Evolutionary conservation across 2,329 filamentous ascomycete genomes (phyloP), one percentile per base, ranked within the genome.

Genomic region (Aureobasidium sp.): DNA sequence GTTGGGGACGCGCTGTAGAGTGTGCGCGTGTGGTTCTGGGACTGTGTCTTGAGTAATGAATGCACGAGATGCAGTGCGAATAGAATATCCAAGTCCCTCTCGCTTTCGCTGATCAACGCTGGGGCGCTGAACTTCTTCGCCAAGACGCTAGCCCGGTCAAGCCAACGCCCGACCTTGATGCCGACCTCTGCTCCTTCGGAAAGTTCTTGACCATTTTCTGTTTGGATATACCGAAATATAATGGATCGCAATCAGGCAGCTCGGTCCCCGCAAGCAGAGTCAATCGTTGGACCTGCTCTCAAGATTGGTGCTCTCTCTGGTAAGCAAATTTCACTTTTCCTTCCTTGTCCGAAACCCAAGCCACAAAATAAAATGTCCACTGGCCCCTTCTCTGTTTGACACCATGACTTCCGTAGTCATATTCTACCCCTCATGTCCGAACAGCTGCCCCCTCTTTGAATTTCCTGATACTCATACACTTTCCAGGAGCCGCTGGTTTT

Each of bases 401-500:
- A 60, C 20, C 24, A 12, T 36, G 20, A n/a, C n/a, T 12, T 27
- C 26, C 10, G 7, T 5, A 17, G 9, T 47, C 20, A 5, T 34
- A 6, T 9, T 26, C 34, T 27, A 0, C 52, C 34, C 7, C 6
- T 9, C 10, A 47, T n/a, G 2, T 24, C 20, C 24, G 7, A 17
- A 41, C 17, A 15, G 12, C 9, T 10, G 15, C 17, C 29, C 27
- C 1, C 15, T 29, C 1, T 9, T 15, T 17, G 20, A 20, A n/a
- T 10, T 20, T 13, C 10, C 32, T 8, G 2, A 5, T 26, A 13
- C 55, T 59, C 8, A 59, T 44, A n/a, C 26, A 13, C 13, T 6
- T 12, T 27, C 10, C 27, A 74, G 86, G 88, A 57, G 82, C 87
- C 55, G 82, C 83, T 39, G 92, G 90, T 32, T 87, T 95, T 51